phyloP scores from a whole-genome alignment of 2,329 filamentous ascomycete species.

The Penicillium capsulatum region DNA sequence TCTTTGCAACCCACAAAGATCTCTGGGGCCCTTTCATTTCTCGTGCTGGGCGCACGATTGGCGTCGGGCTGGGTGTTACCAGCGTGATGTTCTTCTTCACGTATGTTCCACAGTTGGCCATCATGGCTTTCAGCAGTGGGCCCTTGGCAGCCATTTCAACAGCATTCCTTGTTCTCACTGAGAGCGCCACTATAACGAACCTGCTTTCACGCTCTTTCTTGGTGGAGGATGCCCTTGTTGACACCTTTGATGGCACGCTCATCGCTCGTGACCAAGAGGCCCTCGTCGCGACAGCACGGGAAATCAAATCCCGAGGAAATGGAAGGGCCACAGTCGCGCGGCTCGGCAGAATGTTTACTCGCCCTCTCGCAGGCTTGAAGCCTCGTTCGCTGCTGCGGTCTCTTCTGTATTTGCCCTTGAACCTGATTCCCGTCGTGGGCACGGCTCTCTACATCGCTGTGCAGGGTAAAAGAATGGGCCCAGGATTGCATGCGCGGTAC shows the following conservation, averaged over 20 bases:
- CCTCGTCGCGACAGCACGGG: conserved; percentile 69
- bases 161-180: conserved; percentile 55
- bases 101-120: conserved; percentile 76
- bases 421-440: conserved; percentile 86
- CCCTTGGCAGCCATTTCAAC: conserved; percentile 62
- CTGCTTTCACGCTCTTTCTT: conserved; percentile 66
- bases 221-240: conserved; percentile 74
- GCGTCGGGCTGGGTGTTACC: conserved; percentile 68
- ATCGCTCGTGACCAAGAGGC: conserved; percentile 52
- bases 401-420: conserved; percentile 81
- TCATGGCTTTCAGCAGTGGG: conserved; percentile 80
- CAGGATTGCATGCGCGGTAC: conserved; percentile 61
- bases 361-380: conserved; percentile 49
- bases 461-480: conserved; percentile 60
- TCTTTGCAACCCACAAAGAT: conserved; percentile 54
- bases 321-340: conserved; percentile 50
- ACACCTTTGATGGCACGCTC: conserved; percentile 78
- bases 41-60: conserved; percentile 59
- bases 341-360: conserved; percentile 55
- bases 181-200: conserved; percentile 51
- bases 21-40: conserved; percentile 58
- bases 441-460: conserved; percentile 74
- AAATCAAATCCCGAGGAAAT: conserved; percentile 55
- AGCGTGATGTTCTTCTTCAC: conserved; percentile 81
- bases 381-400: conserved; percentile 66